These are phyloP conservation scores for Ceratocystis eucalypticola DNA, from an alignment of 2,329 filamentous ascomycete species.

Conservation along the genomic window DNA sequence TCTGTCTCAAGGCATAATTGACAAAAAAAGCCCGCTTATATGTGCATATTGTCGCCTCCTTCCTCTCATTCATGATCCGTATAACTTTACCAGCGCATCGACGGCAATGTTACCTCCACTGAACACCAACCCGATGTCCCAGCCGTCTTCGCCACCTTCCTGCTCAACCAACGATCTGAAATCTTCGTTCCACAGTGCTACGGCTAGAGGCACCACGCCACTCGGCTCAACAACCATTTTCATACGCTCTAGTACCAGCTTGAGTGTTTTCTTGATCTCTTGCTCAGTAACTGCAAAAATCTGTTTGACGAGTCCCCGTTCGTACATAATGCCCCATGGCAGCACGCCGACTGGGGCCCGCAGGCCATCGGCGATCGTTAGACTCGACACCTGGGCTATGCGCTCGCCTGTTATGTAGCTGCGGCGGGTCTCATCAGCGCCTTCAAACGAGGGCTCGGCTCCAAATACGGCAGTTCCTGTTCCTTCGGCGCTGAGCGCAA, in stretches of 20 bases:
- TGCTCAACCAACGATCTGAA: slow-evolving; percentile 57
- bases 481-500: slow-evolving; percentile 60
- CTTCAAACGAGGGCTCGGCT: slow-evolving; percentile 69
- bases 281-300: slow-evolving; percentile 66
- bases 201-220: slow-evolving; percentile 70
- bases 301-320: slow-evolving; percentile 52
- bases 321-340: slow-evolving; percentile 66
- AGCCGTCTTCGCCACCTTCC: slow-evolving; percentile 59
- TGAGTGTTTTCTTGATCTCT: slow-evolving; percentile 65
- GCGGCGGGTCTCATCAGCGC: slow-evolving; percentile 67
- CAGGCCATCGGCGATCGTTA: slow-evolving; percentile 82
- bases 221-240: slow-evolving; percentile 88
- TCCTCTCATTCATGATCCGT: slow-evolving; percentile 24
- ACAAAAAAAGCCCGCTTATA: background rate
- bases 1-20: background rate
- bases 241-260: slow-evolving; percentile 69
- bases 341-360: slow-evolving; percentile 65
- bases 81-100: slow-evolving; percentile 40
- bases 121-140: slow-evolving; percentile 52
- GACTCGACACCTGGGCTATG: slow-evolving; percentile 53
- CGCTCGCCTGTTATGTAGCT: slow-evolving; percentile 52
- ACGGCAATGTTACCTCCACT: slow-evolving; percentile 47
- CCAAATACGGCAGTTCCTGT: slow-evolving; percentile 70
- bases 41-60: background rate
- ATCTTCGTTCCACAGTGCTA: slow-evolving; percentile 71